Percentiles rank a stretch among this genome's conserved stretches.
These are phyloP conservation scores for Ehretia macrophylla DNA, from an alignment of 257 asterid genomes.

Conservation along the genomic window DNA sequence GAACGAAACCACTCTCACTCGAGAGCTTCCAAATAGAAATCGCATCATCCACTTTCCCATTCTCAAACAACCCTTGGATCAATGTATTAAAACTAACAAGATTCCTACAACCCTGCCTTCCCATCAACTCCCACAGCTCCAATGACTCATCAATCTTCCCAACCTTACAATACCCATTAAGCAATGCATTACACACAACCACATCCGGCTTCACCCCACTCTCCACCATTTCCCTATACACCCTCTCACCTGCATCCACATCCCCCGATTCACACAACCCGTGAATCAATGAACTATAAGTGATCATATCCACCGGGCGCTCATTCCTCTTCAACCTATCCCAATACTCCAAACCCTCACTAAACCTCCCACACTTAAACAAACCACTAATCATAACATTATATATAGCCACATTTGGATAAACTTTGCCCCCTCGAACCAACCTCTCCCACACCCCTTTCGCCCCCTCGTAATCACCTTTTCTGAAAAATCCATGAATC, in stretches of 20 bases:
- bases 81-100: conserved; percentile 79
- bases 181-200: conserved; percentile 63
- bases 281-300: conserved; percentile 65
- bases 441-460: conserved; percentile 68
- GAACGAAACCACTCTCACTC: conserved; percentile 44
- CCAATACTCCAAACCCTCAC: conserved; percentile 60
- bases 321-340: conserved; percentile 66
- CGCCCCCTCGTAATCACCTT: conserved; percentile 46
- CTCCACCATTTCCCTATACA: conserved; percentile 55
- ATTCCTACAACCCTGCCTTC: conserved; percentile 49
- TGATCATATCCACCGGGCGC: conserved; percentile 60
- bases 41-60: conserved; percentile 48
- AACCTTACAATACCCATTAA: conserved; percentile 57
- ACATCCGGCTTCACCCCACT: conserved; percentile 53
- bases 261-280: conserved; percentile 73
- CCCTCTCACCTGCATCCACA: conserved; percentile 62
- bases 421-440: conserved; percentile 41
- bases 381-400: conserved; percentile 83
- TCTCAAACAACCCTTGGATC: conserved; percentile 60
- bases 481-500: conserved; percentile 64
- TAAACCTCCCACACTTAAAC: conserved; percentile 66
- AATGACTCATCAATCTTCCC: conserved; percentile 41
- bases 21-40: conserved; percentile 54
- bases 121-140: conserved; percentile 83
- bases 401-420: conserved; percentile 66